Evolutionary conservation across 2,329 filamentous ascomycete species (phyloP), one percentile per base, ranked within the genome.

Genomic region (Rhynchosporium agropyri): DNA sequence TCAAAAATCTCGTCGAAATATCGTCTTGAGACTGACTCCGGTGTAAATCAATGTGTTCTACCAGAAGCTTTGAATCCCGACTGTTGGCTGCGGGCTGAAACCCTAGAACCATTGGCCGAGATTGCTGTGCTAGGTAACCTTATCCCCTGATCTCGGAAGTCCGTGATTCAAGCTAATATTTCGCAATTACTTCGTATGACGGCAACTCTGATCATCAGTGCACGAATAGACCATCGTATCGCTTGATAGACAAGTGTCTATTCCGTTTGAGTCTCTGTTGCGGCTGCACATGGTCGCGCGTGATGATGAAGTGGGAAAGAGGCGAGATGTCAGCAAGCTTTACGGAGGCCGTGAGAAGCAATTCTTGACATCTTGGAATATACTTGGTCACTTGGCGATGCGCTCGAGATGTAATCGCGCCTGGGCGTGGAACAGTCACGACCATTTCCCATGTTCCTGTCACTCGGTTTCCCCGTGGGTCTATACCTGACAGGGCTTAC

Each of bases 241-340:
- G 33, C 33, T 46, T 13, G 7, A 6, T 49, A 10, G n/a, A 10
- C 20, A 20, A 29, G 10, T 46, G 26, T 57, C 20, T 45, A 15
- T 8, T 57, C 20, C 54, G 12, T n/a, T 4, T 20, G 8, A 42
- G n/a, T 13, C 31, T 31, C 31, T 13, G n/a, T 10, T 49, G 46
- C 46, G 26, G 46, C 53, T 29, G 46, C 45, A 20, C 20, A 20
- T 20, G 51, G 10, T 20, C 13, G 8, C 28, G 46, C 50, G 45
- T 45, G 38, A 33, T 4, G 48, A 28, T 53, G 58, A 60, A 60
- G 28, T 26, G 29, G 58, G 58, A 59, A 59, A 33, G 56, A 49
- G 45, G 26, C 26, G 50, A 38, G 50, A 33, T 54, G 51, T 54
- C 48, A 54, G 51, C 51, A 60, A 53, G 33, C 58, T 59, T 59